Percentiles rank a stretch among this genome's conserved stretches.
These are phyloP conservation scores for Backusella macrospora DNA, from an alignment of 192 early-diverging fungal genomes.

Conservation along the genomic window DNA sequence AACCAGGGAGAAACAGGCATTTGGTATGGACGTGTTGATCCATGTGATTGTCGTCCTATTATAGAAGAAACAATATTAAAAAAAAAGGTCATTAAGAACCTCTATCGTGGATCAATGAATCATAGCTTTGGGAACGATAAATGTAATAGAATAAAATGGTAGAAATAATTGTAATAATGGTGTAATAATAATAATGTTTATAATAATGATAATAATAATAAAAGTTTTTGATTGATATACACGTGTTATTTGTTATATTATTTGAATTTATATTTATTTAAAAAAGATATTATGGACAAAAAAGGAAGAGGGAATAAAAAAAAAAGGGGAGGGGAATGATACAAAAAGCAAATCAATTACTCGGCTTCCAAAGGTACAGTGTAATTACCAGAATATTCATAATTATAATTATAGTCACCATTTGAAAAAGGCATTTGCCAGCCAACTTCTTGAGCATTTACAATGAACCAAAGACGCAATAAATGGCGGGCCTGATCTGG, in stretches of 20 bases:
- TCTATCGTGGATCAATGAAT: constrained; percentile 58
- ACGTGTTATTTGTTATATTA: not conserved
- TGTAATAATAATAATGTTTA: not conserved
- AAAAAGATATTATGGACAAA: not conserved
- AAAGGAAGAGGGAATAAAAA: not conserved
- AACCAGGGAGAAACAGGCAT: constrained; percentile 49
- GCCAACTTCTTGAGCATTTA: constrained; percentile 23
- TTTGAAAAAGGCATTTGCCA: constrained; percentile 33
- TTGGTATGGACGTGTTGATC: constrained; percentile 62
- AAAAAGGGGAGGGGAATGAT: not conserved
- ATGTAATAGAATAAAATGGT: constrained; percentile 32
- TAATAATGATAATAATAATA: not conserved
- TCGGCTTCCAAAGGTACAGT: constrained; percentile 36
- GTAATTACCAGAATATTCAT: constrained; percentile 11
- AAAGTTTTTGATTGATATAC: not conserved
- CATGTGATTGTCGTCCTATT: constrained; percentile 54
- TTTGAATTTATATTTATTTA: not conserved
- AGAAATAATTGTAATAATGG: not conserved
- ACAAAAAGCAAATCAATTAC: constrained; percentile 6
- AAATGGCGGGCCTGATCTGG: constrained; percentile 30
- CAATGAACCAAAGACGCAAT: constrained; percentile 40
- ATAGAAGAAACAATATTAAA: constrained; percentile 52
- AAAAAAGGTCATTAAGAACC: constrained; percentile 54
- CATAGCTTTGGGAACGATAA: constrained; percentile 47
- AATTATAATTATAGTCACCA: constrained; percentile 27